Conservation (phyloP, 2,329 filamentous ascomycete species). For the Epichloe coenophiala region DNA sequence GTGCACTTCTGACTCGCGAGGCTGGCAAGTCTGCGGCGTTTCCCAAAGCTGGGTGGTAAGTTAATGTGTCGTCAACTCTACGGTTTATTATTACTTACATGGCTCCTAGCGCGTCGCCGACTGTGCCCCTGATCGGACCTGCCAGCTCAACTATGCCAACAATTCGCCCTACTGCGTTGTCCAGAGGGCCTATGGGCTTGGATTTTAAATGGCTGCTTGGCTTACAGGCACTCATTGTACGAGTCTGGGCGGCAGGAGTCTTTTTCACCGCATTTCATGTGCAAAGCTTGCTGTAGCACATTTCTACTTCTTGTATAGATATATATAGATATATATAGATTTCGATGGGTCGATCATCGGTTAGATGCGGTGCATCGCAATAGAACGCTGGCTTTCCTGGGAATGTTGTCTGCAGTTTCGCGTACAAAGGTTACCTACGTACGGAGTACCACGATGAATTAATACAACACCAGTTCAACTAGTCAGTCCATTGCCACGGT, state of each 20-base stretch:
- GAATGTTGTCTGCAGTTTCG: too few relatives aligned
- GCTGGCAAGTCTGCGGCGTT: constrained; percentile 1
- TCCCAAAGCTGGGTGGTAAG: constrained; percentile 1
- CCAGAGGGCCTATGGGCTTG: not conserved
- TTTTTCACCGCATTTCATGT: not conserved
- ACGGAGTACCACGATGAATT: too few relatives aligned
- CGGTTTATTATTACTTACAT: not conserved
- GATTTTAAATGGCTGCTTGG: too few relatives aligned
- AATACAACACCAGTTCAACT: too few relatives aligned
- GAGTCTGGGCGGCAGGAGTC: not conserved
- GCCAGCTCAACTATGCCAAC: not conserved
- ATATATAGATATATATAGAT: not conserved
- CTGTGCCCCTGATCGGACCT: not conserved
- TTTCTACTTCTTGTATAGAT: not conserved
- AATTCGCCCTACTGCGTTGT: not conserved
- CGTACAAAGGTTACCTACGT: too few relatives aligned
- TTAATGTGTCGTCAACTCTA: not conserved
- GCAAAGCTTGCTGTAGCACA: not conserved
- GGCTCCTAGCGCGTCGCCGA: not conserved
- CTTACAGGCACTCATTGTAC: not conserved
- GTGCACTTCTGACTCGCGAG: not conserved
- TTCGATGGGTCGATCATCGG: not conserved
- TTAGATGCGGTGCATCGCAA: not conserved
- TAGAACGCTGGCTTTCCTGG: not conserved
- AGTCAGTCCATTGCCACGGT: too few relatives aligned